Evolutionary conservation across 2,329 filamentous ascomycete species (phyloP), one percentile per base, ranked within the genome.

Genomic region (Gaeumannomyces tritici): DNA sequence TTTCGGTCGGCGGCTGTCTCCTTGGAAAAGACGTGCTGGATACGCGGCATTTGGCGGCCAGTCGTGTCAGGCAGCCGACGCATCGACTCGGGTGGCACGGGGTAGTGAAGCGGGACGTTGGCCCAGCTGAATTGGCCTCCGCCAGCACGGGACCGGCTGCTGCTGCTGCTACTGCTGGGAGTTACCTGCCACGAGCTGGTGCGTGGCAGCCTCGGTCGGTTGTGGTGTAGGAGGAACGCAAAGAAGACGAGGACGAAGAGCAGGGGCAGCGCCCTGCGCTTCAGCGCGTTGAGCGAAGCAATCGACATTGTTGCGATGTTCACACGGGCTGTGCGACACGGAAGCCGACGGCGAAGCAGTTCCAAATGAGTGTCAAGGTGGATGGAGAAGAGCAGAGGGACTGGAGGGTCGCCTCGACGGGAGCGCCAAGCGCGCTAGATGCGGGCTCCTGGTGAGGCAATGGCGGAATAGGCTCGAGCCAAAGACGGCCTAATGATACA

Each of bases 21-120:
- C 55, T 66, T 56, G 12, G 26, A 61, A 62, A 75, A 77, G 21
- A 11, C 57, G 65, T 73, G 70, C 66, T 79, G 77, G 28, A 79
- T 70, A 26, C 63, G 67, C 4, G 75, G 76, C 4, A 76, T 61
- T 3, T 51, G 62, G 57, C 28, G 61, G 5, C 63, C 62, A 21
- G 21, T 60, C n/a, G 33, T 51, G 13, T 35, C 27, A 2, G 63
- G 65, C 58, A 68, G 56, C 8, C 59, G 24, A 8, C 35, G 42
- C 59, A 68, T 65, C 12, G 56, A 33, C 57, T 62, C 62, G 29
- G 42, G 35, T 13, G 62, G 54, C 4, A 68, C 62, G 3, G 66
- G 65, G 54, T 67, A n/a, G 35, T 64, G 62, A 57, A 67, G 63
- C 47, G 57, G 33, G 26, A 67, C 33, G 12, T 63, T 28, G 4